phyloP scores from a whole-genome alignment of 306 rosid species.

The Sesbania bispinosa region DNA sequence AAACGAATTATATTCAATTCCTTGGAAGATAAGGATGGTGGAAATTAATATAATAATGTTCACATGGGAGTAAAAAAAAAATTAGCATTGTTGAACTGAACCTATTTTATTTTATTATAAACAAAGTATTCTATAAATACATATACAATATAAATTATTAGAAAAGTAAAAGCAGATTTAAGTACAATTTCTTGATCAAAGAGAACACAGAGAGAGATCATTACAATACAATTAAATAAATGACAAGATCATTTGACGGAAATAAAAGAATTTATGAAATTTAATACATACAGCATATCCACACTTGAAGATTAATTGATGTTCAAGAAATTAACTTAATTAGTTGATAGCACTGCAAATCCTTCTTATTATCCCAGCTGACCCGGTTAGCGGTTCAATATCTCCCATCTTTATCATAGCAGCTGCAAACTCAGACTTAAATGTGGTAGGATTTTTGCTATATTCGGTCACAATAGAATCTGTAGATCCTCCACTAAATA shows the following conservation, averaged over 20 bases:
- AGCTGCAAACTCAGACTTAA: constrained; percentile 35
- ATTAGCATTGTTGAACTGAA: too few species aligned
- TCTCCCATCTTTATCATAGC: constrained; percentile 46
- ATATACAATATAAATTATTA: too few species aligned
- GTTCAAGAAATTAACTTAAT: neutral
- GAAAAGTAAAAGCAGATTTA: too few species aligned
- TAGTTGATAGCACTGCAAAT: constrained; percentile 27
- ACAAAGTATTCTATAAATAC: too few species aligned
- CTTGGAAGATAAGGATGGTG: too few species aligned
- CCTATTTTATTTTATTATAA: too few species aligned
- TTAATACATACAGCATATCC: too few species aligned
- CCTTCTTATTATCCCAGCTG: constrained; percentile 26
- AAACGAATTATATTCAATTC: too few species aligned
- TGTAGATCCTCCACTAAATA: constrained; percentile 33
- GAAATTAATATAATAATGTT: too few species aligned
- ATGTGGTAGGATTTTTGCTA: constrained; percentile 26
- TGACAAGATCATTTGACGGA: neutral
- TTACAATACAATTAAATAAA: neutral
- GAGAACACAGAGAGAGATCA: neutral
- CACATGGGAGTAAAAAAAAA: too few species aligned
- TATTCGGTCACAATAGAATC: constrained; percentile 27
- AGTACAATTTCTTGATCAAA: neutral
- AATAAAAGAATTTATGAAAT: too few species aligned
- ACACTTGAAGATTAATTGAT: neutral
- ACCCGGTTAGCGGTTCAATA: constrained; percentile 13